Conservation (phyloP, 148 eudicot genomes). For the Dianthus caryophyllus region DNA sequence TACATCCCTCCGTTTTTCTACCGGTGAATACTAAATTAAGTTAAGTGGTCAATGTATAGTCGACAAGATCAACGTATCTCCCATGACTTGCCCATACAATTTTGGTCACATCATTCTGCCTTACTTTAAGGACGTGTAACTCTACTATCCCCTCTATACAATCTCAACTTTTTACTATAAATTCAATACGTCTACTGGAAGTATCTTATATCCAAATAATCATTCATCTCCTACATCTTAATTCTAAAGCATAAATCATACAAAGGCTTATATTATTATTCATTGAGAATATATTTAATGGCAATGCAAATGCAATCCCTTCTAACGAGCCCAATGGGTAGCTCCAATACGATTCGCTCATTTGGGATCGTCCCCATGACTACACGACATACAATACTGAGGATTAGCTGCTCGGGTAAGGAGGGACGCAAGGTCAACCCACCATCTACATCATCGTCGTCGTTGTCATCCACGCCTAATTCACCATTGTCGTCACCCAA, state of each 20-base stretch:
- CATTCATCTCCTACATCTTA: not conserved
- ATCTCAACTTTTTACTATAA: not conserved
- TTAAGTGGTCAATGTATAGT: not conserved
- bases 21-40: too few species aligned
- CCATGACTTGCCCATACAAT: too few species aligned
- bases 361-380: slow-evolving; percentile 13
- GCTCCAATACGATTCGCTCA: slow-evolving; percentile 11
- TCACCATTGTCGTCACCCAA: not conserved
- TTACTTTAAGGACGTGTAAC: not conserved
- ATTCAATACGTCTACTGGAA: not conserved
- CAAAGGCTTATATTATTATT: too few species aligned
- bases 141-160: not conserved
- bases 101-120: not conserved
- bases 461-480: not conserved
- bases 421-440: slow-evolving; percentile 11
- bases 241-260: not conserved
- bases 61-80: not conserved
- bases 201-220: slow-evolving; percentile 5
- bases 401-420: slow-evolving; percentile 30
- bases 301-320: slow-evolving; percentile 33
- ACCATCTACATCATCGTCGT: not conserved
- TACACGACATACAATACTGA: slow-evolving; percentile 5
- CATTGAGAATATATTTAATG: slow-evolving; percentile 2
- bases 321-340: slow-evolving; percentile 15
- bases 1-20: not conserved